Evolutionary conservation across 176 grass and related monocot genomes (phyloP), one percentile per base, ranked within the genome.

Genomic region (Oryza nivara): DNA sequence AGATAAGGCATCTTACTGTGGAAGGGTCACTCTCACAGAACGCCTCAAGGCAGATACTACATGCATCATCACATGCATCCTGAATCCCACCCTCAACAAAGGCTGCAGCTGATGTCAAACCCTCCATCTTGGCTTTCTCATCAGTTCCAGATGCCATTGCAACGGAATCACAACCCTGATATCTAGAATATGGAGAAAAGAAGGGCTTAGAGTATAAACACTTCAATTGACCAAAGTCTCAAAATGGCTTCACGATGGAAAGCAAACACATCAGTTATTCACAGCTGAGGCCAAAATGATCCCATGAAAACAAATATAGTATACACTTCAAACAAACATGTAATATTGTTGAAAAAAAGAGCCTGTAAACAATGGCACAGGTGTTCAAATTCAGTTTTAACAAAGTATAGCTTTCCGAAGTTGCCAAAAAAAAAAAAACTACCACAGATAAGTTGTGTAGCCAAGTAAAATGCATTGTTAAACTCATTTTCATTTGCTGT

Each of bases 1-100:
- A 9, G 20, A 74, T 71, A 78, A 40, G 32, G 7, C 13, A 77
- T 74, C 89, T 78, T 88, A 98, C 96, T 73, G 96, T 76, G 2
- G 91, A 93, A 71, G 96, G 96, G 77, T 98, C 93, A 58, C 86
- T 94, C 15, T 93, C 84, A 61, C 87, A 95, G 84, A 98, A 98
- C 30, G 38, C 73, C 68, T 98, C 96, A 15, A 98, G 96, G 64
- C 96, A 98, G 38, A 96, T 96, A 83, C 96, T 96, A 38, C 96
- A 98, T 48, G 91, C 84, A 84, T 98, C 96, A 88, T 98, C 96
- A 2, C 91, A 98, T 23, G 93, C 93, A 86, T 98, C 96, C 74
- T 98, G 96, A 85, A 90, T 85, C 22, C 96, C 96, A 82, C 93
- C 96, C 78, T 95, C 93, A 16, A 98, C 96, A 77, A 98, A 98